Conservation (phyloP, 2,329 filamentous ascomycete genomes). For the Teratosphaeria epicoccoides region DNA sequence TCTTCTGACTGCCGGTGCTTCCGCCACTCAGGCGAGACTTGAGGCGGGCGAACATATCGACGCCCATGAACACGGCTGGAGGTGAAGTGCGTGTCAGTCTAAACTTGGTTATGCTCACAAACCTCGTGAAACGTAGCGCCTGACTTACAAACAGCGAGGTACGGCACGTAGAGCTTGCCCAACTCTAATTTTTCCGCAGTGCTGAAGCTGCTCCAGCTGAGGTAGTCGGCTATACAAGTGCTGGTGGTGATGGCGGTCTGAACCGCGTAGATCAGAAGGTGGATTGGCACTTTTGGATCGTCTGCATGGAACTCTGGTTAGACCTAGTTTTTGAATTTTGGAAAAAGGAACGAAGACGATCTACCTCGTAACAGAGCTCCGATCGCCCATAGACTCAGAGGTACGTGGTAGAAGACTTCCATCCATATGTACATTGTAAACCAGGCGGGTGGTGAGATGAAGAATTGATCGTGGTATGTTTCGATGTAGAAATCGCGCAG, state of each 20-base stretch:
- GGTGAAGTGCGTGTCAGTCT: background rate
- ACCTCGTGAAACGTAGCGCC: background rate
- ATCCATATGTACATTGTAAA: slow-evolving; percentile 48
- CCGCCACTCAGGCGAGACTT: background rate
- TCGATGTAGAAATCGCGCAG: slow-evolving; percentile 49
- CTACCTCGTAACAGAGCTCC: slow-evolving; percentile 43
- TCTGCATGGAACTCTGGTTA: slow-evolving; percentile 28
- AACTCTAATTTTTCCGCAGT: slow-evolving; percentile 39
- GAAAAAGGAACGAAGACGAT: slow-evolving; percentile 6
- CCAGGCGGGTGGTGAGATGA: slow-evolving; percentile 48
- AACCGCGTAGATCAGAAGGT: slow-evolving; percentile 49
- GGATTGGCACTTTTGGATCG: slow-evolving; percentile 47
- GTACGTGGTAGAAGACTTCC: slow-evolving; percentile 51
- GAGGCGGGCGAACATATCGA: slow-evolving; percentile 30
- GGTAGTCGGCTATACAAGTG: slow-evolving; percentile 52
- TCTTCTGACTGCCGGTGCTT: background rate
- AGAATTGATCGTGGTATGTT: slow-evolving; percentile 55
- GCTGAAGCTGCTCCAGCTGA: slow-evolving; percentile 43
- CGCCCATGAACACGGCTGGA: slow-evolving; percentile 32
- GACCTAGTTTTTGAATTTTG: background rate
- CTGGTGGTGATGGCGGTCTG: slow-evolving; percentile 52
- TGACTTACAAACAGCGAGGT: slow-evolving; percentile 44
- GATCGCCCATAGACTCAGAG: slow-evolving; percentile 50
- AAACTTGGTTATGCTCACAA: background rate
- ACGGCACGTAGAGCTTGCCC: slow-evolving; percentile 46